Base-by-base conservation (phyloP, 2,329 filamentous ascomycete genomes). In the Talaromyces sp. region DNA sequence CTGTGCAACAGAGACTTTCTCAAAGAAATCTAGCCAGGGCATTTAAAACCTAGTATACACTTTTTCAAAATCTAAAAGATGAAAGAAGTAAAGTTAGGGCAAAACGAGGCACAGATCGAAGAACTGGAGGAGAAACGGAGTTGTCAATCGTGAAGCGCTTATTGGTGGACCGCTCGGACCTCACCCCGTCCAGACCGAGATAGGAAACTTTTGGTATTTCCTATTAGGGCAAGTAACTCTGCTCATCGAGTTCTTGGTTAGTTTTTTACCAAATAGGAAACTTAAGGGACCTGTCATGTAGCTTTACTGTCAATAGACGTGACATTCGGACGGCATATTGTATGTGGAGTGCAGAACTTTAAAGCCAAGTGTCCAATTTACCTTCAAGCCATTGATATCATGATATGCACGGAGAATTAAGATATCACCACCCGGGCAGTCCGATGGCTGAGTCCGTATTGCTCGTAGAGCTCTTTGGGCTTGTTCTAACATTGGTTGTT, bases 21-120 rank as follows among this genome's bases (percentile, higher is more conserved):
- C 22, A 11, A 31, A 31, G 17, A 17, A 5, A 19, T 6, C 49
- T 53, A 19, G 17, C 17, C 49, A 53, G 25, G 25, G 27, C 49
- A n/a, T 8, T 11, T 53, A 2, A 29, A 27, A 25, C 25, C 25
- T 51, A 51, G 47, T 2, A 17, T 51, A 5, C 6, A 29, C 47
- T 8, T 51, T n/a, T 11, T 6, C 15, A 51, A 29, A 51, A 15
- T 29, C 47, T 51, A 51, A 51, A 51, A 29, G 19, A 19, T 38
- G 31, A 22, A 51, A 51, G 13, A 27, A 47, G 22, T 27, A 27
- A n/a, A 51, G 6, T 53, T 17, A 31, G 27, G 27, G 27, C 15
- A 53, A 53, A 53, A 53, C 27, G 27, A 53, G 17, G 27, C 49
- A 53, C 27, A 53, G 49, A 53, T 53, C 49, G 49, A 17, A 53